Percentiles rank a stretch among this genome's conserved stretches.
phyloP scores from a whole-genome alignment of 1,284 basidiomycete genomes.

The Apiotrichum mycotoxinovorans region DNA sequence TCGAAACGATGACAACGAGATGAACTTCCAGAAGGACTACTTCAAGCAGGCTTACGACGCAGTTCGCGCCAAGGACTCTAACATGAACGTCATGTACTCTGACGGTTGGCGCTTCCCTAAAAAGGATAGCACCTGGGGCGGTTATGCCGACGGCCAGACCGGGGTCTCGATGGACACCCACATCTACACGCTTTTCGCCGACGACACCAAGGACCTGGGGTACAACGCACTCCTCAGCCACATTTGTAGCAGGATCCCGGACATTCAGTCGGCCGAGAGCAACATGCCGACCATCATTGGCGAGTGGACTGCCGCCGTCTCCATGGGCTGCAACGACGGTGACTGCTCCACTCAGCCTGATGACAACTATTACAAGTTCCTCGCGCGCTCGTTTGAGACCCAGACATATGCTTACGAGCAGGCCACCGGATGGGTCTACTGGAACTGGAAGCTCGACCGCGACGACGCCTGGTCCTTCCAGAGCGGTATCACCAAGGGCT shows the following conservation, averaged over 20 bases:
- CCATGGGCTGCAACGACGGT: background rate
- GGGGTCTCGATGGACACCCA: background rate
- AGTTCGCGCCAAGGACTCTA: constrained; percentile 2
- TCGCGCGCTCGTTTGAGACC: background rate
- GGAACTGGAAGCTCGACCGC: background rate
- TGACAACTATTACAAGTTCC: background rate
- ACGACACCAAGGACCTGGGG: background rate
- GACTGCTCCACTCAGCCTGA: background rate
- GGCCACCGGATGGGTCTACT: constrained; percentile 1
- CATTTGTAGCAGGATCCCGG: background rate
- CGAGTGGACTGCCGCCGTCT: background rate
- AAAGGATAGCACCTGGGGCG: background rate
- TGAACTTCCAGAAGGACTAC: constrained; percentile 53
- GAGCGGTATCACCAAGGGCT: background rate
- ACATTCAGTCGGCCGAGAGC: background rate
- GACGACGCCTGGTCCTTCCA: background rate
- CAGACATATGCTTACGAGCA: background rate
- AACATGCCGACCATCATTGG: constrained; percentile 1
- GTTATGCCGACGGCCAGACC: background rate
- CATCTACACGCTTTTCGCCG: background rate
- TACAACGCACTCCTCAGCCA: background rate
- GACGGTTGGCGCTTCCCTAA: background rate
- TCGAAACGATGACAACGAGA: background rate
- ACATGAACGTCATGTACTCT: background rate
- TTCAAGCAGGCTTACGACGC: constrained; percentile 4